Conservation (phyloP, 176 grass and related monocot genomes). For the Triticum urartu region DNA sequence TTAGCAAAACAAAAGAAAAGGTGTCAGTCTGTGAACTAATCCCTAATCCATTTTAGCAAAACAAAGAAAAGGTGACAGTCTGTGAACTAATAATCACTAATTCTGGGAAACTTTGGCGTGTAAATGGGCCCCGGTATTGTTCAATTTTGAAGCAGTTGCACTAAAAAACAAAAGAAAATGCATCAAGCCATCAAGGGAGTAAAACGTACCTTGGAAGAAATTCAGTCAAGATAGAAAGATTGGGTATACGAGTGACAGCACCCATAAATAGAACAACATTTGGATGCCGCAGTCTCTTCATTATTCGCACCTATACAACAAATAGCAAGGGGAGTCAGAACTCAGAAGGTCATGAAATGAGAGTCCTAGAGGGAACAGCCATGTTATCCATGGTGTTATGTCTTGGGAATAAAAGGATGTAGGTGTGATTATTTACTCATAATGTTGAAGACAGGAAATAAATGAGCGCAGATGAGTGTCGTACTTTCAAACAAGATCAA, state of each 20-base stretch:
- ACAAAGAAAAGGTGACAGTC: background rate
- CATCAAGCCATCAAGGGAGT: constrained; percentile 30
- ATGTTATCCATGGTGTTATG: background rate
- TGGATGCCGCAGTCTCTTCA: constrained; percentile 95
- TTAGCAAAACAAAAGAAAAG: background rate
- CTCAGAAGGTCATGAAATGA: background rate
- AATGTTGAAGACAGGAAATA: background rate
- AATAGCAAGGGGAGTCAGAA: background rate
- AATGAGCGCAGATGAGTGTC: background rate
- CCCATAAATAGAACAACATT: constrained; percentile 99
- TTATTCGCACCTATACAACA: constrained; percentile 77
- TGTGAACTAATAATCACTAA: background rate
- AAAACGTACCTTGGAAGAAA: constrained; percentile 93
- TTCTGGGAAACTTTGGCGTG: background rate
- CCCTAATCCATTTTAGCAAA: background rate
- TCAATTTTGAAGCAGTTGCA: background rate
- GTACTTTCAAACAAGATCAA: background rate
- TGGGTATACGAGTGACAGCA: constrained; percentile 80
- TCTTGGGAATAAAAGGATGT: background rate
- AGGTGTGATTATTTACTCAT: background rate
- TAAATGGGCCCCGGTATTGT: background rate
- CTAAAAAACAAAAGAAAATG: constrained; percentile 7
- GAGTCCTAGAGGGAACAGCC: background rate
- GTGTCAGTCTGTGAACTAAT: background rate
- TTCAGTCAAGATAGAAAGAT: constrained; percentile 94